Evolutionary conservation across 768 basidiomycete species (phyloP).

Genomic region (Amylocystis lapponica): DNA sequence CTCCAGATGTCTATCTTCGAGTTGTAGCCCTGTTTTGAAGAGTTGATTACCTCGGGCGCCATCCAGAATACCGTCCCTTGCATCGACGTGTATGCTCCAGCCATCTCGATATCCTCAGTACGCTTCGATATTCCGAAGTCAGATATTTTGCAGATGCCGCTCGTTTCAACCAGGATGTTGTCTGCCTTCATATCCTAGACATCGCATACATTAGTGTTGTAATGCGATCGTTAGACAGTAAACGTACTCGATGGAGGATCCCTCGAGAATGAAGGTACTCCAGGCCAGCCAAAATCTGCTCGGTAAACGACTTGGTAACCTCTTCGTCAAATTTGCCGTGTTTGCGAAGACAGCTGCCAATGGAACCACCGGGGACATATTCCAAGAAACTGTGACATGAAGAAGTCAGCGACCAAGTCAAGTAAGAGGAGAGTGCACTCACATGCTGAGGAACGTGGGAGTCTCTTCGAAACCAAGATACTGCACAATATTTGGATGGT

Average conservation of each 20-base stretch:
- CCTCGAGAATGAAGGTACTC: slow-evolving; percentile 90
- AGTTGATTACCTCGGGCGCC: slow-evolving; percentile 92
- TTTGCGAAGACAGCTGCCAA: slow-evolving; percentile 84
- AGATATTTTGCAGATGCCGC: slow-evolving; percentile 93
- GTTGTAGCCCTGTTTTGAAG: slow-evolving; percentile 86
- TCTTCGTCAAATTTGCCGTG: slow-evolving; percentile 91
- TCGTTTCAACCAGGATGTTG: slow-evolving; percentile 92
- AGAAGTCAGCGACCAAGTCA: background rate
- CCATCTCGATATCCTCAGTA: slow-evolving; percentile 77
- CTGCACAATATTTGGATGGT: slow-evolving; percentile 96
- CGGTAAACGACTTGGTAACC: slow-evolving; percentile 88
- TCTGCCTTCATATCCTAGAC: slow-evolving; percentile 92
- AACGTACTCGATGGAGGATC: slow-evolving; percentile 83
- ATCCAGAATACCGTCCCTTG: slow-evolving; percentile 99
- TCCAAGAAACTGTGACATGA: slow-evolving; percentile 76
- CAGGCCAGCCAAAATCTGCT: slow-evolving; percentile 86
- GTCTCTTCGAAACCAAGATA: slow-evolving; percentile 96
- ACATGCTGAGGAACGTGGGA: slow-evolving; percentile 87
- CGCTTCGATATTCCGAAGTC: slow-evolving; percentile 99
- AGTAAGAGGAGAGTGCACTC: slow-evolving; percentile 28
- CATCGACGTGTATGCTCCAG: slow-evolving; percentile 88
- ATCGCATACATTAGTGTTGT: background rate
- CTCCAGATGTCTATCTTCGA: slow-evolving; percentile 99
- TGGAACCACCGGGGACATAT: slow-evolving; percentile 96
- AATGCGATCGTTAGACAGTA: background rate